A percentile compares a stretch with the other conserved stretches of the same genome.
These are phyloP conservation scores for Parafenestella ontariensis DNA, from an alignment of 2,329 filamentous ascomycete species.

Conservation along the genomic window DNA sequence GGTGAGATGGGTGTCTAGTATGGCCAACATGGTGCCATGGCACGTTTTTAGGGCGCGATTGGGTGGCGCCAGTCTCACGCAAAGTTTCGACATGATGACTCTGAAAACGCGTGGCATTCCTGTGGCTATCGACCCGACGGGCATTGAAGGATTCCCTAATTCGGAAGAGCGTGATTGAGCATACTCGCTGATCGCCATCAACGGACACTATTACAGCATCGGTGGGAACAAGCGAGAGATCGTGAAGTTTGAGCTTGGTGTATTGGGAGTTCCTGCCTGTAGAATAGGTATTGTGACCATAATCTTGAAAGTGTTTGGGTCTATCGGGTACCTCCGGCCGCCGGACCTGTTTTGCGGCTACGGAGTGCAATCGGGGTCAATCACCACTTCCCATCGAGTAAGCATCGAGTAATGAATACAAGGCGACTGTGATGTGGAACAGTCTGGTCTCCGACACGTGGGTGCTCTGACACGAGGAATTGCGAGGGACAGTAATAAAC, in stretches of 20 bases:
- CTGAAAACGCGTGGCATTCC: slow-evolving; percentile 24
- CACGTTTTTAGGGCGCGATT: slow-evolving; percentile 14
- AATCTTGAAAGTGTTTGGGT: too few species aligned
- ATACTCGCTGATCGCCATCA: slow-evolving; percentile 9
- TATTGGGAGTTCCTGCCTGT: background rate
- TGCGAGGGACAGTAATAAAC: slow-evolving; percentile 18
- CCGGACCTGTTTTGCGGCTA: slow-evolving; percentile 6
- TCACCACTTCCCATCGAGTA: slow-evolving; percentile 28
- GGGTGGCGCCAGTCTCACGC: slow-evolving; percentile 23
- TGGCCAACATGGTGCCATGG: slow-evolving; percentile 23
- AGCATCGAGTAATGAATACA: slow-evolving; percentile 30
- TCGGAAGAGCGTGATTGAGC: slow-evolving; percentile 7
- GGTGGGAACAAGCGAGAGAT: slow-evolving; percentile 34
- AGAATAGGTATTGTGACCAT: too few species aligned
- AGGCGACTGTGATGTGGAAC: slow-evolving; percentile 14
- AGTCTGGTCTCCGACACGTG: slow-evolving; percentile 42
- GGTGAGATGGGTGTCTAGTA: slow-evolving; percentile 17
- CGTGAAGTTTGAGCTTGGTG: slow-evolving; percentile 28
- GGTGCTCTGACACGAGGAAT: slow-evolving; percentile 28
- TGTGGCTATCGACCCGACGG: slow-evolving; percentile 11
- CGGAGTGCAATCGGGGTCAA: slow-evolving; percentile 11
- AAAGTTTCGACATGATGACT: slow-evolving; percentile 22
- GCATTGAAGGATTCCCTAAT: slow-evolving; percentile 23
- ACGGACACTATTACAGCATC: slow-evolving; percentile 10
- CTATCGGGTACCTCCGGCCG: slow-evolving; percentile 17